Base-by-base conservation (phyloP, 495 filamentous ascomycete species). In the Tetracladium setigerum region DNA sequence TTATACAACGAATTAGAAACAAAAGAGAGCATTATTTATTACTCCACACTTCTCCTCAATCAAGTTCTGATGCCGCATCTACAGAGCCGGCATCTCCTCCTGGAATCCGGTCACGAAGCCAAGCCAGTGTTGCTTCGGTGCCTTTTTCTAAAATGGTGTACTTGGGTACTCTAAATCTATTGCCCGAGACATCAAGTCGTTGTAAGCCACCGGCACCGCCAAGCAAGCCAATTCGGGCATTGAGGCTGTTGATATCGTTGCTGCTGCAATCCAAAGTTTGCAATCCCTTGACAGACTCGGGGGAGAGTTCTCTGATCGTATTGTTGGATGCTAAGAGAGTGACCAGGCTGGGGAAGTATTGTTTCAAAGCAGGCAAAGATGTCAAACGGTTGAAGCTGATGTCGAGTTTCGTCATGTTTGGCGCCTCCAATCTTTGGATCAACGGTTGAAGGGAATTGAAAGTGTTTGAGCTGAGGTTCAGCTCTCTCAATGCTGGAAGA, bases 111-210 rank as follows among this genome's bases (percentile, higher is more conserved):
- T 85, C 84, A 49, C 85, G 79, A 46, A 95, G 60, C 83, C 86
- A 97, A 41, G 83, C 72, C 54, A 95, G 68, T n/a, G 88, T 77
- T 14, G 85, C 81, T 58, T 94, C 87, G 1, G 89, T 95, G 7
- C 91, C 91, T 49, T 89, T 86, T 45, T 89, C 86, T 46, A 97
- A 67, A 12, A 95, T 74, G 44, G 85, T 87, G 74, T 82, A 89
- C 34, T 84, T 73, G n/a, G 91, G 91, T 36, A 95, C 90, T 15
- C 85, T 67, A 62, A 95, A 95, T 22, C 72, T 72, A 61, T 95
- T 95, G 8, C 87, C 87, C 16, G 76, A 80, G 14, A 95, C 82
- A 38, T 88, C 50, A 10, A 79, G 47, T 43, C 58, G 61, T 57
- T 74, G 67, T 14, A 78, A 60, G 5, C 76, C 73, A 41, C 76